Conservation (phyloP, 352 stramenopile species). For the Phytophthora ramorum region DNA sequence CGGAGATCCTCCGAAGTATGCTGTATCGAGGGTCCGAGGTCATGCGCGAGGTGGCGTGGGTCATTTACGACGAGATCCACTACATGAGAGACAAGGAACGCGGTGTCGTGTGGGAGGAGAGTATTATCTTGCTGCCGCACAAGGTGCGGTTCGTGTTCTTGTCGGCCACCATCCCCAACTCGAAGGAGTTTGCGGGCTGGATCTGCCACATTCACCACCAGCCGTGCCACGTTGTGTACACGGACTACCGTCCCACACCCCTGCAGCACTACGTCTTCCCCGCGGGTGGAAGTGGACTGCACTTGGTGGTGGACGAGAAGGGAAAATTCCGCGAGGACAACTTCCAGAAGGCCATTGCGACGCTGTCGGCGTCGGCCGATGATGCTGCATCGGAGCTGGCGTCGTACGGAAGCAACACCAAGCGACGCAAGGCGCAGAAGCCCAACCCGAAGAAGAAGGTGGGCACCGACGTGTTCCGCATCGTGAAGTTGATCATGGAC, state of each 20-base stretch:
- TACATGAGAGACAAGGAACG: constrained; percentile 99
- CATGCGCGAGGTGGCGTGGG: constrained; percentile 98
- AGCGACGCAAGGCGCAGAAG: constrained; percentile 62
- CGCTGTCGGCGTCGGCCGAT: constrained; percentile 58
- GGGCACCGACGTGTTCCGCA: constrained; percentile 96
- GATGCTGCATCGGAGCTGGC: constrained; percentile 84
- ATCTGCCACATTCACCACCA: constrained; percentile 99
- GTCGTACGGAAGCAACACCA: constrained; percentile 78
- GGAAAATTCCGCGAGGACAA: constrained; percentile 98
- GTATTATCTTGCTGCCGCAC: constrained; percentile 98
- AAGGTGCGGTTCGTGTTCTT: constrained; percentile 99
- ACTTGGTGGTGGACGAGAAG: constrained; percentile 99
- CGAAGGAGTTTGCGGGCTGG: constrained; percentile 96
- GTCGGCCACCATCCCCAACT: constrained; percentile 99
- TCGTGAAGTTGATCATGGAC: constrained; percentile 99
- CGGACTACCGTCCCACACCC: constrained; percentile 98
- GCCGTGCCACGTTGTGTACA: constrained; percentile 99
- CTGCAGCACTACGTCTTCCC: constrained; percentile 99
- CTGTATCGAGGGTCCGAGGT: constrained; percentile 98
- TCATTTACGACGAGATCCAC: constrained; percentile 99
- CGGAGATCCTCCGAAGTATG: constrained; percentile 98
- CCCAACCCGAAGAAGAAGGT: constrained; percentile 92
- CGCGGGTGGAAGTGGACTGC: constrained; percentile 95
- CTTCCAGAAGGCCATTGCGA: constrained; percentile 94
- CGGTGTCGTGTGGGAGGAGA: constrained; percentile 99